Base-by-base conservation (phyloP, 1,284 basidiomycete genomes). In the Exobasidium rhododendri region DNA sequence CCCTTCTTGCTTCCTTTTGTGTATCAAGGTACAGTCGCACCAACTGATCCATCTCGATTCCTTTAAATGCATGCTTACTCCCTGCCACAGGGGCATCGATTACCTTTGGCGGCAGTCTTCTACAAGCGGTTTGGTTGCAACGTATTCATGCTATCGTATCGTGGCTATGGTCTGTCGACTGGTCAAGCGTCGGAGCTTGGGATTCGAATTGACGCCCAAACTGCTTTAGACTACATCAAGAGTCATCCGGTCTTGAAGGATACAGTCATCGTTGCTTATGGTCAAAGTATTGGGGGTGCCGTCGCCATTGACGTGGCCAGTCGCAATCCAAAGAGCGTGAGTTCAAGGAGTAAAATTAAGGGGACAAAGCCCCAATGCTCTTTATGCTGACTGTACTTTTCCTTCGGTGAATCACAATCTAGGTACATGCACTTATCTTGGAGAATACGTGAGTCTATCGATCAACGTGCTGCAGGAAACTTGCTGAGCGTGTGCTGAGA, bases 261-360 rank as follows among this genome's bases (percentile, higher is more conserved):
- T 29, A 66, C 66, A 54, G 24, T 50, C 47, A 75, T 77, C 58
- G 65, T 91, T 50, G 80, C 94, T 0, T 97, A 92, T 73, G 94
- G 94, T 0, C 94, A 97, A 80, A 93, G 90, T 5, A 91, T 98
- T 30, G 94, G 94, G 14, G 94, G 94, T n/a, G 94, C 94, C 0
- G 93, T 97, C 1, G 85, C 90, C 13, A 89, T 97, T 56, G 89
- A 94, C 79, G 86, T 96, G 3, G 90, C 90, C 0, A 88, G 87
- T 60, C 85, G 86, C 43, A 94, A 94, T 76, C 86, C 89, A 0
- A 81, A 84, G 29, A 85, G 71, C 81, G 78, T 70, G 52, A 53
- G 53, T 52, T 20, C 31, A 45, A 4, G 32, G 53, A 51, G 20
- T 24, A 51, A 52, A 52, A 57, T 40, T 40, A 10, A 40, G 35